Base-by-base conservation (phyloP, 2,329 filamentous ascomycete species). In the Iodosphaeria phyllophila region DNA sequence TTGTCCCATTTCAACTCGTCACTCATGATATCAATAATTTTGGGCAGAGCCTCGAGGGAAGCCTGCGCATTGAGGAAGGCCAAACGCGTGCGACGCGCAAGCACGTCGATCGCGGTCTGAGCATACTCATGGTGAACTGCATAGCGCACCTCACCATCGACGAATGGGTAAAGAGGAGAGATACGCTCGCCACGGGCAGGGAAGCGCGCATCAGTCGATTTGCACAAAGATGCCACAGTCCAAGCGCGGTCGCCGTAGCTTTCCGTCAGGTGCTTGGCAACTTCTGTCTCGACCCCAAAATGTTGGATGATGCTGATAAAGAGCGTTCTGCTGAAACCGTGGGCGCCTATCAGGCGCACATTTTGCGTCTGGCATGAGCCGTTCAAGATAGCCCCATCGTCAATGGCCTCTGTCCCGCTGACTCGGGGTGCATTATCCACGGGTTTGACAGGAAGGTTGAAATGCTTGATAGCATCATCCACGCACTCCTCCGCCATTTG, bases 271-370 rank as follows among this genome's bases (percentile, higher is more conserved):
- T 93, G 83, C 53, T 82, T 78, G 22, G 84, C 84, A 12, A 93
- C 79, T 39, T 92, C 82, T 11, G 80, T 92, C 51, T 92, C 84
- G 28, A 93, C 55, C 33, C 82, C 82, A 44, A 80, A 92, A 53
- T 92, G 79, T 50, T 93, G 83, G 43, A 92, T 89, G 18, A 93
- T 58, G 50, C 86, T 84, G 59, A 93, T 92, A 56, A 92, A 92
- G 13, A 93, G 69, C 2, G 83, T 64, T 51, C 83, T 83, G 49
- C 74, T 83, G 56, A 74, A 91, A 27, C 82, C 80, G 46, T 92
- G 82, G 8, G 82, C 78, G 37, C 82, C 82, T 30, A 89, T 60
- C 17, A 92, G 59, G 27, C 77, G 73, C 26, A 91, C 74, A 38
- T 74, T 69, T 47, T 89, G 79, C 3, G 82, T 91, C 45, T 86